Evolutionary conservation across 441 rosid genomes (phyloP), one percentile per base, ranked within the genome.

Genomic region (Corymbia citriodora): DNA sequence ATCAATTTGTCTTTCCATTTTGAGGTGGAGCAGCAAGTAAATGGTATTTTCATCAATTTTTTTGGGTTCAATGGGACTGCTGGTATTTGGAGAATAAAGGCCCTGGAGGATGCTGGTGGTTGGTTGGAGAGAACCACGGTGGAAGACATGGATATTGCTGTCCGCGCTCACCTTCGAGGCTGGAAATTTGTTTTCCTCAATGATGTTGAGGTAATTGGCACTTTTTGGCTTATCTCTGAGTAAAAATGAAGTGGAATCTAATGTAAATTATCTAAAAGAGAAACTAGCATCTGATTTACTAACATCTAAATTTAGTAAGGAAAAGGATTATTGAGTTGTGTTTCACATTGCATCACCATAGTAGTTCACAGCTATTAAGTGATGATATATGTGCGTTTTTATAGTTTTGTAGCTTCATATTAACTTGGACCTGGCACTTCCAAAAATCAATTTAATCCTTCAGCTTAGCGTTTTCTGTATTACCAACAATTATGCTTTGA

Each of bases 141-240:
- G 2, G 99, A 98, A 94, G 99, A 98, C 93, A 98, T 98, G 99
- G 99, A 98, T 91, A 96, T 98, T 92, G 99, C 99, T 52, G 99
- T 98, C 63, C 99, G 99, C 8, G 99, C 99, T 91, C 99, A 96
- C 92, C 97, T 98, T 72, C 93, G 90, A 48, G 99, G 99, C 86
- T 98, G 99, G 99, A 97, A 96, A 63, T 98, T 98, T 90, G 90
- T 97, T 89, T 98, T 95, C 92, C 96, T 98, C 53, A 97, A 98
- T 90, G 98, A 98, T 16, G 98, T 98, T 4, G 96, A 97, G 98
- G 99, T 98, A 94, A 74, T 19, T 36, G 83, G 83, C 45, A 23
- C n/a, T 45, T 79, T 45, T 79, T n/a, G 45, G 85, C 85, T 23
- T 23, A 45, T 79, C 29, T 45, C 18, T 12, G 85, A 79, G 53